These are phyloP conservation scores for Brassica juncea DNA, from an alignment of 345 rosid genomes.

Conservation along the genomic window DNA sequence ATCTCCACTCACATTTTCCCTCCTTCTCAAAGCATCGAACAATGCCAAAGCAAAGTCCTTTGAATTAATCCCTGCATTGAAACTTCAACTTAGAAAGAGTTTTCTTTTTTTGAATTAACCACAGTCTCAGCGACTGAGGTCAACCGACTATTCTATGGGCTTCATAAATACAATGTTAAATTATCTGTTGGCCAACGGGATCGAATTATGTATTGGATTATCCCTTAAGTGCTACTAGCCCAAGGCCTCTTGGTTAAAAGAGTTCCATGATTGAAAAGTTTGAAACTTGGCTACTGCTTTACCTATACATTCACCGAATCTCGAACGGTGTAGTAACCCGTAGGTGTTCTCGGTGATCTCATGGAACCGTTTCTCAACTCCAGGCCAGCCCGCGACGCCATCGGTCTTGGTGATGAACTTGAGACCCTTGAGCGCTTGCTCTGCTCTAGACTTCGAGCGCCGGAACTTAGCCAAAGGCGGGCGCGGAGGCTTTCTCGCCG, in stretches of 20 bases:
- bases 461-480: slow-evolving; percentile 10
- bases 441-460: slow-evolving; percentile 50
- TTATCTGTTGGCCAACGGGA: no score
- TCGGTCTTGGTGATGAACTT: slow-evolving; percentile 72
- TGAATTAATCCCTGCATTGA: slow-evolving; percentile 59
- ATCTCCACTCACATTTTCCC: slow-evolving; percentile 46
- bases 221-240: no score
- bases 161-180: no score
- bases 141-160: no score
- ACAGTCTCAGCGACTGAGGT: no score
- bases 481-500: slow-evolving; percentile 40
- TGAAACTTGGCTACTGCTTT: background rate
- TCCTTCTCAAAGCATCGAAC: slow-evolving; percentile 67
- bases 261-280: background rate
- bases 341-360: slow-evolving; percentile 47
- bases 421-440: slow-evolving; percentile 61
- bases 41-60: slow-evolving; percentile 65
- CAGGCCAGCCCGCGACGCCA: slow-evolving; percentile 65
- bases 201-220: no score
- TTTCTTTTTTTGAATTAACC: no score
- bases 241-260: no score
- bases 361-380: slow-evolving; percentile 58
- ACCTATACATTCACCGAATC: slow-evolving; percentile 79
- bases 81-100: background rate
- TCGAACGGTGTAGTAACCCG: slow-evolving; percentile 53